phyloP scores from a whole-genome alignment of 805 yeast genomes.

The Starmera caribaea region DNA sequence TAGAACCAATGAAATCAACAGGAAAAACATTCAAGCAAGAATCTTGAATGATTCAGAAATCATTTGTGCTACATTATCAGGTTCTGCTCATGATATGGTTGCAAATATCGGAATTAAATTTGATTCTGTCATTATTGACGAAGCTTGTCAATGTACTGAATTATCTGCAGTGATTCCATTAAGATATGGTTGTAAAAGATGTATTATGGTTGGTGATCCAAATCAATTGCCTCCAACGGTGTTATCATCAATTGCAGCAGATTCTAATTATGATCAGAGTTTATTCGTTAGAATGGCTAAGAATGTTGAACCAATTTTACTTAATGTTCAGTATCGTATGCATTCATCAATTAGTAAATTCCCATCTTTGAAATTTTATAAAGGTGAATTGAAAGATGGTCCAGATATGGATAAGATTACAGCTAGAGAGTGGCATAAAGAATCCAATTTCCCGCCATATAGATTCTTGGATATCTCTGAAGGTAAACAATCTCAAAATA shows the following conservation, averaged over 20 bases:
- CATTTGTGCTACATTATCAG: constrained; percentile 87
- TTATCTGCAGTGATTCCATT: constrained; percentile 85
- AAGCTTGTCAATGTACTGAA: constrained; percentile 96
- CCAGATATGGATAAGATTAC: constrained; percentile 54
- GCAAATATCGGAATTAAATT: constrained; percentile 67
- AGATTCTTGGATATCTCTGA: constrained; percentile 60
- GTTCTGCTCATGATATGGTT: constrained; percentile 85
- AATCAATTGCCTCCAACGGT: constrained; percentile 97
- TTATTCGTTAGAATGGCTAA: constrained; percentile 90
- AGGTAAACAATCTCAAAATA: constrained; percentile 57
- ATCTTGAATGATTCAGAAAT: constrained; percentile 69
- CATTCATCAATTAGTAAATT: constrained; percentile 84
- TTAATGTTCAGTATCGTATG: constrained; percentile 96
- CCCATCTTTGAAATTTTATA: constrained; percentile 79
- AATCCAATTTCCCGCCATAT: constrained; percentile 57
- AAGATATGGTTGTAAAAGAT: constrained; percentile 79
- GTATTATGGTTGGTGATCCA: constrained; percentile 98
- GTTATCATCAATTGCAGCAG: constrained; percentile 77
- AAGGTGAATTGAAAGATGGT: constrained; percentile 68
- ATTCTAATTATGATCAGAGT: constrained; percentile 77
- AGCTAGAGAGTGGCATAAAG: constrained; percentile 65
- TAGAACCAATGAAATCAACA: constrained; percentile 70
- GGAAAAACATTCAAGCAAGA: constrained; percentile 64
- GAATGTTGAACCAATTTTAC: constrained; percentile 47
- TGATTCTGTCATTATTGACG: constrained; percentile 90